These are phyloP conservation scores for Cicer cuneatum DNA, from an alignment of 306 rosid genomes.

Conservation along the genomic window DNA sequence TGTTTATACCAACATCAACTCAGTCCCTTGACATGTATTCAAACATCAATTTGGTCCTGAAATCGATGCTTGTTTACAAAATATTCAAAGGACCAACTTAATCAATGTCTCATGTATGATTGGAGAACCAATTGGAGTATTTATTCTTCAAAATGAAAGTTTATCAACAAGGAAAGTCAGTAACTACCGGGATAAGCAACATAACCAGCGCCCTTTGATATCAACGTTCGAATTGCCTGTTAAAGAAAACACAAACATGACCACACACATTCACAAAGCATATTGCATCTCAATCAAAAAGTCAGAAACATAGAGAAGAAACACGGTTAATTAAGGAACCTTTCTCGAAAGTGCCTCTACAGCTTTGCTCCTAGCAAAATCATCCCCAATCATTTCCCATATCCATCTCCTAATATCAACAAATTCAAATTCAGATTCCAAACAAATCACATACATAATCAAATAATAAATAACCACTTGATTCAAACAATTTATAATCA, in stretches of 20 bases:
- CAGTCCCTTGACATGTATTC: not conserved
- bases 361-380: slow-evolving; percentile 68
- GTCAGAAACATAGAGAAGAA: slow-evolving; percentile 8
- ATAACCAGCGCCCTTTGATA: slow-evolving; percentile 81
- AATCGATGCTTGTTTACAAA: slow-evolving; percentile 15
- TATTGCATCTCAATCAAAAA: slow-evolving; percentile 36
- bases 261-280: slow-evolving; percentile 16
- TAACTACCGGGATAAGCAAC: slow-evolving; percentile 70
- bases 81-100: slow-evolving; percentile 6
- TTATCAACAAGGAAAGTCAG: slow-evolving; percentile 20
- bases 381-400: slow-evolving; percentile 51
- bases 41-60: slow-evolving; percentile 17
- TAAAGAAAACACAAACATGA: slow-evolving; percentile 41
- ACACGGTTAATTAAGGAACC: slow-evolving; percentile 47
- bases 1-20: not conserved
- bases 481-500: slow-evolving; percentile 40
- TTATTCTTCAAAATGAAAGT: not conserved
- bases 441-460: slow-evolving; percentile 10
- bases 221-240: slow-evolving; percentile 80
- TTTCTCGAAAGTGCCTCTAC: slow-evolving; percentile 79
- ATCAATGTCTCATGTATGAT: slow-evolving; percentile 11
- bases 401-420: slow-evolving; percentile 59
- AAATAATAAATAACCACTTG: slow-evolving; percentile 11
- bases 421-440: slow-evolving; percentile 34
- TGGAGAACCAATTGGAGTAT: slow-evolving; percentile 28